Evolutionary conservation across 345 rosid species (phyloP).

Genomic region (Bruguiera parviflora): DNA sequence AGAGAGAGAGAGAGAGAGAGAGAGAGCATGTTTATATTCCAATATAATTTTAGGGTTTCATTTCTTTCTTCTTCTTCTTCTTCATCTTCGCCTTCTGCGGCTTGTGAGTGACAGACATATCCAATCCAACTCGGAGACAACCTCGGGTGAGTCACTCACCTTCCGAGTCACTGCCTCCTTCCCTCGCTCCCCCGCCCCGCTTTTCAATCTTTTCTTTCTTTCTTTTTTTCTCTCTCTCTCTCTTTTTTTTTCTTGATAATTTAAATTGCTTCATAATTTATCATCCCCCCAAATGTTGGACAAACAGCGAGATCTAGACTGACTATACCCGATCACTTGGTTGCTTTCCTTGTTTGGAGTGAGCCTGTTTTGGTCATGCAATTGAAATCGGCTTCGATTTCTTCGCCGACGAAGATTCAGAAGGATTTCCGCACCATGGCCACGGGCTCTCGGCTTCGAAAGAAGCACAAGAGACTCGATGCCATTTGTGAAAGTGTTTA

Average conservation of each 20-base stretch:
- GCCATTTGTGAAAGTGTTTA: conserved; percentile 74
- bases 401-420: conserved; percentile 34
- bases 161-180: conserved; percentile 2
- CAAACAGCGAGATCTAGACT: too few species aligned
- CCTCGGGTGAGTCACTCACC: conserved; percentile 18
- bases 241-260: too few species aligned
- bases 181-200: not conserved
- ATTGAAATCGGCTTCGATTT: conserved; percentile 45
- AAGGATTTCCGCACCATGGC: conserved; percentile 31
- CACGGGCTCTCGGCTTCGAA: conserved; percentile 56
- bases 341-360: not conserved
- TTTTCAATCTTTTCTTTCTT: not conserved
- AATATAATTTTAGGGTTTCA: conserved; percentile 18
- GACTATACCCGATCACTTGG: not conserved
- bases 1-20: too few species aligned
- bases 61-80: conserved; percentile 2
- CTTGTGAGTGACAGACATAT: too few species aligned
- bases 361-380: conserved; percentile 48
- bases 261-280: not conserved
- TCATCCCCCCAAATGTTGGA: too few species aligned
- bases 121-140: conserved; percentile 7
- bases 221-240: too few species aligned
- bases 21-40: too few species aligned
- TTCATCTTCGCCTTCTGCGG: too few species aligned
- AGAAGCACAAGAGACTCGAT: conserved; percentile 86